These are phyloP conservation scores for Pseudogymnoascus sp. DNA, from an alignment of 2,329 filamentous ascomycete species.

Conservation along the genomic window DNA sequence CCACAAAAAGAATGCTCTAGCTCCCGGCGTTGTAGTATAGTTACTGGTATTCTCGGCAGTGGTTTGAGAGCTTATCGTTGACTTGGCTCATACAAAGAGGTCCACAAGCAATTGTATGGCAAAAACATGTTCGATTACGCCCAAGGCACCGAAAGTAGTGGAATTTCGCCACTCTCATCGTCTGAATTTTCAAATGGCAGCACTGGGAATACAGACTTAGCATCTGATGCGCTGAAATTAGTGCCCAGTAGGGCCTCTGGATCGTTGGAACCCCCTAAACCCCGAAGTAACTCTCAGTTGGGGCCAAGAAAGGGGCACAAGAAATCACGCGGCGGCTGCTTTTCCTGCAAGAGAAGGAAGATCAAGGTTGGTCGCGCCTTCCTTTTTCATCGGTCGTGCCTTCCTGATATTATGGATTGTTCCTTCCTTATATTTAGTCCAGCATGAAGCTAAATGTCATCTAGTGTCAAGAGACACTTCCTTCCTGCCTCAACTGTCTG, in stretches of 20 bases:
- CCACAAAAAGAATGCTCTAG: constrained; percentile 1
- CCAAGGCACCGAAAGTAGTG: background rate
- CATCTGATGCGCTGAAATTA: background rate
- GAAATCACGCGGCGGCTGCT: constrained; percentile 57
- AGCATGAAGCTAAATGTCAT: background rate
- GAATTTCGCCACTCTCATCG: background rate
- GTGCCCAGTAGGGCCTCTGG: background rate
- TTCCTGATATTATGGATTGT: background rate
- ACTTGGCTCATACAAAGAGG: background rate
- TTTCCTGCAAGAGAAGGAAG: constrained; percentile 56
- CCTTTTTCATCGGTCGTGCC: background rate
- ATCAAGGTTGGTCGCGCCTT: constrained; percentile 44
- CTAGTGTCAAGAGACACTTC: constrained; percentile 57
- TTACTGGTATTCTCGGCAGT: background rate
- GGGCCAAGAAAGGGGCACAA: constrained; percentile 48
- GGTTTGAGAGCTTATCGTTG: background rate
- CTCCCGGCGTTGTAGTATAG: background rate
- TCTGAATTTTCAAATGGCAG: background rate
- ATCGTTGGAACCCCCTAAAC: background rate
- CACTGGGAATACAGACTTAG: background rate
- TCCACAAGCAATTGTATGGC: background rate
- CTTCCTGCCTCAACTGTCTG: constrained; percentile 53
- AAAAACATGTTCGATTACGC: background rate
- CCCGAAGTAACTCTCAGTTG: background rate
- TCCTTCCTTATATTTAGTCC: background rate